Evolutionary conservation across 495 filamentous ascomycete species (phyloP).

Genomic region (Lepraria neglecta): DNA sequence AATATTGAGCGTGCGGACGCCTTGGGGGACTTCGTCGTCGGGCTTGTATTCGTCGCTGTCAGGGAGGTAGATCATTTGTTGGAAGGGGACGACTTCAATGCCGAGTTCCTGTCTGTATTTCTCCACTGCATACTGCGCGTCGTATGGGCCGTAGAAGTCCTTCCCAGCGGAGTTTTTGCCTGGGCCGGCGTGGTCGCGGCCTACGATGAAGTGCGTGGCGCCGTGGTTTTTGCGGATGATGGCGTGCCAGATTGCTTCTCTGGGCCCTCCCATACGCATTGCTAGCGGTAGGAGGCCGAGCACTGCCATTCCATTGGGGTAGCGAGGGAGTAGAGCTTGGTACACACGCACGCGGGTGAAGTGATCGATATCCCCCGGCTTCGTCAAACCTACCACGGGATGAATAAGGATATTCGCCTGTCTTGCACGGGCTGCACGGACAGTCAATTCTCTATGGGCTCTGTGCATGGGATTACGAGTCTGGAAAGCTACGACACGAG

Average conservation of each 20-base stretch:
- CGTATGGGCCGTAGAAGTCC: slow-evolving; percentile 97
- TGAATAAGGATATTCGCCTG: slow-evolving; percentile 99
- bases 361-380: slow-evolving; percentile 98
- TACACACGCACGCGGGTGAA: slow-evolving; percentile 99
- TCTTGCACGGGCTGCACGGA: slow-evolving; percentile 87
- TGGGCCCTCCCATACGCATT: slow-evolving; percentile 98
- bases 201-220: slow-evolving; percentile 98
- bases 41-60: slow-evolving; percentile 95
- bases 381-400: slow-evolving; percentile 95
- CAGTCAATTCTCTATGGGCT: slow-evolving; percentile 93
- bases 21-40: slow-evolving; percentile 76
- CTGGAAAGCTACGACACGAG: slow-evolving; percentile 95
- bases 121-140: slow-evolving; percentile 95
- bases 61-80: slow-evolving; percentile 97
- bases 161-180: slow-evolving; percentile 93
- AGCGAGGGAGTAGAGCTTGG: slow-evolving; percentile 91
- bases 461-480: slow-evolving; percentile 98
- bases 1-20: slow-evolving; percentile 89
- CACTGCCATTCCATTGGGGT: slow-evolving; percentile 98
- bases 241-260: slow-evolving; percentile 98
- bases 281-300: slow-evolving; percentile 91
- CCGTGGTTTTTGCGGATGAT: slow-evolving; percentile 99
- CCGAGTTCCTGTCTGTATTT: slow-evolving; percentile 94
- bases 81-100: slow-evolving; percentile 98
- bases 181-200: slow-evolving; percentile 93